Base-by-base conservation (phyloP, 352 stramenopile species). In the Pythium guiyangense region DNA sequence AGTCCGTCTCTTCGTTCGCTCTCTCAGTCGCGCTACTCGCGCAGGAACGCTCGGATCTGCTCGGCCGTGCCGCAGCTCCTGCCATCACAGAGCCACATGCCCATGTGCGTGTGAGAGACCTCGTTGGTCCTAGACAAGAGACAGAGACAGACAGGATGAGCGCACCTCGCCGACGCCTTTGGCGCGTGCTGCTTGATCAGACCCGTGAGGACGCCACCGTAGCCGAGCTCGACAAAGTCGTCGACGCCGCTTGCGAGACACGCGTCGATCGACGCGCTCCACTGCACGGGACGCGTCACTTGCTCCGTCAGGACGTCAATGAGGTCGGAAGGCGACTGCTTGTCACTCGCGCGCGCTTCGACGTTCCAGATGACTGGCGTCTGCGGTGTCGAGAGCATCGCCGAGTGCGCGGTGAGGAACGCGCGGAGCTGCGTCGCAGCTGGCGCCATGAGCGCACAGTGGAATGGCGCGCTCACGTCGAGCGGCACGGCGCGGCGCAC, bases 321-420 rank as follows among this genome's bases (percentile, higher is more conserved):
- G 42, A 95, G 72, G 53, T 74, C 62, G 5, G 67, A 55, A 0
- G 62, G 57, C 10, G 50, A 43, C 35, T 67, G 69, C 53, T 89
- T 86, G 0, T 53, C n/a, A 22, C 59, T 68, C 29, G 74, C 69
- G 18, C 60, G 25, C 8, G 69, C 86, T 40, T 90, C 76, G 1
- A 92, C 79, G 59, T 95, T 94, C 80, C 83, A 95, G 31, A 95
- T 76, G 15, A 95, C 70, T 0, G 86, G 82, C n/a, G 89, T 49
- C 18, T 62, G 63, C 0, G 83, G 81, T 31, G 56, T 9, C 0
- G 59, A 66, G 15, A 90, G 63, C 25, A 54, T 26, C 20, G 49
- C 27, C 5, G 48, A 25, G 2, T 71, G 49, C 35, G 74, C 49
- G 3, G 46, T 26, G 14, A 94, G 64, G 8, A 67, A 60, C 26